Percentiles rank a stretch among this genome's conserved stretches.
These are phyloP conservation scores for Calonectria pteridis DNA, from an alignment of 2,329 filamentous ascomycete genomes.

Conservation along the genomic window DNA sequence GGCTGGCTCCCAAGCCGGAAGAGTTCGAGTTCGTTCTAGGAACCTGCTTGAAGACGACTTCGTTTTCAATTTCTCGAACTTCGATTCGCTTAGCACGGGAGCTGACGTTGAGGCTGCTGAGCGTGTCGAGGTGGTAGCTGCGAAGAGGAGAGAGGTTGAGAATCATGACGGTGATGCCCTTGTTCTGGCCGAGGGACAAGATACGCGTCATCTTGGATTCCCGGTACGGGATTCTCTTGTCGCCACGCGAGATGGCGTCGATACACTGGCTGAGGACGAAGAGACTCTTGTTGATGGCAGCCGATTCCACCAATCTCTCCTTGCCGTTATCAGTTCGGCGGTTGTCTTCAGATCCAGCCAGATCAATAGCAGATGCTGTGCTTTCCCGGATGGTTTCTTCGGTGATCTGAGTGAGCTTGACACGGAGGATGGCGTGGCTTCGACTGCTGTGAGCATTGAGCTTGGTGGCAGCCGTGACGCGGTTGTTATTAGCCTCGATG, in stretches of 20 bases:
- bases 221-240: slow-evolving; percentile 87
- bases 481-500: slow-evolving; percentile 91
- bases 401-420: slow-evolving; percentile 85
- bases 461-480: slow-evolving; percentile 91
- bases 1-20: slow-evolving; percentile 57
- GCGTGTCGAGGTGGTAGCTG: slow-evolving; percentile 92
- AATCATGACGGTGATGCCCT: slow-evolving; percentile 96
- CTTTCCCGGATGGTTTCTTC: slow-evolving; percentile 78
- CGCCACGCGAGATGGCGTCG: slow-evolving; percentile 85
- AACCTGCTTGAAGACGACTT: slow-evolving; percentile 86
- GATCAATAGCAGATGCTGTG: slow-evolving; percentile 92
- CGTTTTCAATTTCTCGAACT: slow-evolving; percentile 94
- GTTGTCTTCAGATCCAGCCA: slow-evolving; percentile 97
- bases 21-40: slow-evolving; percentile 65
- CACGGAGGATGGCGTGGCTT: slow-evolving; percentile 90
- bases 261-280: slow-evolving; percentile 96
- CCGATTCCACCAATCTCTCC: slow-evolving; percentile 92
- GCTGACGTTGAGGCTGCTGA: slow-evolving; percentile 94
- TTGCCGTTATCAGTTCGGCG: slow-evolving; percentile 93
- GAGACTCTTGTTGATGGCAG: slow-evolving; percentile 96
- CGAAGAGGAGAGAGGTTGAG: slow-evolving; percentile 92
- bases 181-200: slow-evolving; percentile 91
- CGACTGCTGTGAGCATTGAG: slow-evolving; percentile 92
- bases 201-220: slow-evolving; percentile 99
- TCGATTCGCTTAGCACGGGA: slow-evolving; percentile 97